Conservation (phyloP, 495 filamentous ascomycete species). For the Saxophila tyrrhenica region DNA sequence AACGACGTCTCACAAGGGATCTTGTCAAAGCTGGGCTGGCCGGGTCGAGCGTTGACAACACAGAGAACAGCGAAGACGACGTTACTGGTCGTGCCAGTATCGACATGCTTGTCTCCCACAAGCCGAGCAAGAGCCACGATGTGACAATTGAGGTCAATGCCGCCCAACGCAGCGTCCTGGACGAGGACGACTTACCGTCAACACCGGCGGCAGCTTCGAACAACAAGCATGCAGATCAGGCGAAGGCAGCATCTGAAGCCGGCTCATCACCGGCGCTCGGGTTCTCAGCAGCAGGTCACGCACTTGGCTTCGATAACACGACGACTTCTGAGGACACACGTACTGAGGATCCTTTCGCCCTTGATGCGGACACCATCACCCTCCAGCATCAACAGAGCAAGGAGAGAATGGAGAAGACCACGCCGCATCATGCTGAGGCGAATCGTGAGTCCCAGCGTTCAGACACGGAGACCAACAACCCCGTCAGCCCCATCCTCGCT, state of each 20-base stretch:
- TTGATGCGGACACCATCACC: conserved; percentile 21
- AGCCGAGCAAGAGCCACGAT: background rate
- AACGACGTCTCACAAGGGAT: conserved; percentile 25
- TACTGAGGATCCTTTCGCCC: conserved; percentile 16
- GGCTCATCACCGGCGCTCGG: conserved; percentile 1
- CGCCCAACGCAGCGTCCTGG: background rate
- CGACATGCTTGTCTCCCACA: background rate
- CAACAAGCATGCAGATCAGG: background rate
- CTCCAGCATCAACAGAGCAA: conserved; percentile 14
- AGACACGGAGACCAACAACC: background rate
- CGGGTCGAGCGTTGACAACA: conserved; percentile 2
- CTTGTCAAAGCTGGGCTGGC: conserved; percentile 25
- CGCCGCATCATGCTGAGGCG: background rate
- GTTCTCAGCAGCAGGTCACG: conserved; percentile 10
- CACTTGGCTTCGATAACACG: conserved; percentile 16
- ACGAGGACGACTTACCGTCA: background rate
- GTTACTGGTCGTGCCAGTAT: background rate
- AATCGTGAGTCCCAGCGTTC: background rate
- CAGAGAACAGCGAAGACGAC: background rate
- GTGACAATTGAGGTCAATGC: conserved; percentile 17
- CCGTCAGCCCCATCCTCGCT: conserved; percentile 15
- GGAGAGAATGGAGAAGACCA: conserved; percentile 1
- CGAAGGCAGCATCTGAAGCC: background rate
- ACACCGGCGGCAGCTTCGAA: background rate
- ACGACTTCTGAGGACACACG: conserved; percentile 11